phyloP scores from a whole-genome alignment of 805 yeast genomes.

The Teunomyces barrocoloradensis region DNA sequence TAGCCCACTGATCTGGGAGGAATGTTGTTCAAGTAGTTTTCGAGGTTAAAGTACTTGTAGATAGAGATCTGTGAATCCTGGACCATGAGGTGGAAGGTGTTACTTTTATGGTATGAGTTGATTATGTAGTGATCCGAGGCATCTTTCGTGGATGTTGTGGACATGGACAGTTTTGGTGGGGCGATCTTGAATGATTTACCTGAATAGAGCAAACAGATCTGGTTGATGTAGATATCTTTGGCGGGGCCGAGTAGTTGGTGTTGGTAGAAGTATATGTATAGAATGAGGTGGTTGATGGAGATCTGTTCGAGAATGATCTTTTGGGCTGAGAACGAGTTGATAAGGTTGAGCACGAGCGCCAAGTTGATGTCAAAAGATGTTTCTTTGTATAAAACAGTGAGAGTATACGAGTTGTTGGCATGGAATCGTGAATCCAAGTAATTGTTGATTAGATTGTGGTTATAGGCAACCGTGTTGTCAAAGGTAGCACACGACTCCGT shows the following conservation, averaged over 20 bases:
- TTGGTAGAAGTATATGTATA: slow-evolving; percentile 17
- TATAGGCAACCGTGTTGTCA: slow-evolving; percentile 6
- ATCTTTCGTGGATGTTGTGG: neutral
- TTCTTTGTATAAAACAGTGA: slow-evolving; percentile 9
- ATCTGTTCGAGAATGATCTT: slow-evolving; percentile 7
- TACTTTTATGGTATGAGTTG: slow-evolving; percentile 3
- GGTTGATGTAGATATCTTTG: slow-evolving; percentile 14
- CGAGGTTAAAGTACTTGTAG: slow-evolving; percentile 13
- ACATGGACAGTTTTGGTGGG: slow-evolving; percentile 2
- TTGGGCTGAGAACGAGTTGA: slow-evolving; percentile 9
- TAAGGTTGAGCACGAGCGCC: slow-evolving; percentile 13
- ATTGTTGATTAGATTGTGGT: slow-evolving; percentile 9
- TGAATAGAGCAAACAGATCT: slow-evolving; percentile 17
- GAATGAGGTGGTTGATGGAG: slow-evolving; percentile 18
- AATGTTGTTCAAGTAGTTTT: slow-evolving; percentile 9
- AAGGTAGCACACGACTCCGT: slow-evolving; percentile 20
- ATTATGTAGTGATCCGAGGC: slow-evolving; percentile 9
- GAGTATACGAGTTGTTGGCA: neutral
- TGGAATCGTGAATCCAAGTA: slow-evolving; percentile 8
- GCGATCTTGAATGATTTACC: slow-evolving; percentile 16
- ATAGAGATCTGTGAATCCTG: neutral
- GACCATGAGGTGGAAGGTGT: slow-evolving; percentile 10
- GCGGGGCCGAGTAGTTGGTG: slow-evolving; percentile 1
- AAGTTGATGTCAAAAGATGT: slow-evolving; percentile 13
- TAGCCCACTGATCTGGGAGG: neutral